Conservation (phyloP, 1,284 basidiomycete species). For the Austroboletus novae-zelandiae region DNA sequence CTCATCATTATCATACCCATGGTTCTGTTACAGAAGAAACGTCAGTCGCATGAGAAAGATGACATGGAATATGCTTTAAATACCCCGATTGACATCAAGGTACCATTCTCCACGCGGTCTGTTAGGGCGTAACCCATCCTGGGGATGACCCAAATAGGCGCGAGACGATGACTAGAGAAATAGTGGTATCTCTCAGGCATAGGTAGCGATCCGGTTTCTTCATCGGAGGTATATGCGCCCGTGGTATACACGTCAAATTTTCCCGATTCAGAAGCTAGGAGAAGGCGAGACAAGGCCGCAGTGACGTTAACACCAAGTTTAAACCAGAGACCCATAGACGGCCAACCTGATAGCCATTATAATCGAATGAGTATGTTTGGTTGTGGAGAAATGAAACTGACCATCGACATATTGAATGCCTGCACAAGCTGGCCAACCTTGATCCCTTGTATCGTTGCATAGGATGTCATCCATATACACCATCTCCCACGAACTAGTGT, state of each 20-base stretch:
- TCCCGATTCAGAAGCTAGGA: constrained; percentile 39
- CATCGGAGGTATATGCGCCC: constrained; percentile 38
- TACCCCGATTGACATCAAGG: constrained; percentile 69
- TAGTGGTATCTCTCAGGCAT: constrained; percentile 85
- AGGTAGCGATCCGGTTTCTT: constrained; percentile 16
- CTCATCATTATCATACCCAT: constrained; percentile 78
- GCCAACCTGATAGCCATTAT: constrained; percentile 54
- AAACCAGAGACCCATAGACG: constrained; percentile 79
- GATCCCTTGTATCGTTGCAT: constrained; percentile 47
- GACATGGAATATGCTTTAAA: neutral
- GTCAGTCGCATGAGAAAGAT: neutral
- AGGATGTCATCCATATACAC: constrained; percentile 74
- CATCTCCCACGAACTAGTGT: constrained; percentile 71
- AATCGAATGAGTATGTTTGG: neutral
- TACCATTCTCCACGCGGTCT: constrained; percentile 56
- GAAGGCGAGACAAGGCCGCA: constrained; percentile 52
- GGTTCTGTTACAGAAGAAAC: constrained; percentile 47
- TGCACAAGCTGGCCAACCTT: constrained; percentile 22
- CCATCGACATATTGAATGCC: constrained; percentile 18
- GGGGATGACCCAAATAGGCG: constrained; percentile 83
- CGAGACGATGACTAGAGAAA: constrained; percentile 64
- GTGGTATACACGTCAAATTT: constrained; percentile 78
- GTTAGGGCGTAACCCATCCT: constrained; percentile 72
- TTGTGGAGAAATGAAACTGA: constrained; percentile 13
- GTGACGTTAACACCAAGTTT: constrained; percentile 49